Percentiles rank a stretch among this genome's conserved stretches.
Evolutionary conservation across 495 filamentous ascomycete genomes (phyloP).

Genomic region (Daldinia bambusicola): DNA sequence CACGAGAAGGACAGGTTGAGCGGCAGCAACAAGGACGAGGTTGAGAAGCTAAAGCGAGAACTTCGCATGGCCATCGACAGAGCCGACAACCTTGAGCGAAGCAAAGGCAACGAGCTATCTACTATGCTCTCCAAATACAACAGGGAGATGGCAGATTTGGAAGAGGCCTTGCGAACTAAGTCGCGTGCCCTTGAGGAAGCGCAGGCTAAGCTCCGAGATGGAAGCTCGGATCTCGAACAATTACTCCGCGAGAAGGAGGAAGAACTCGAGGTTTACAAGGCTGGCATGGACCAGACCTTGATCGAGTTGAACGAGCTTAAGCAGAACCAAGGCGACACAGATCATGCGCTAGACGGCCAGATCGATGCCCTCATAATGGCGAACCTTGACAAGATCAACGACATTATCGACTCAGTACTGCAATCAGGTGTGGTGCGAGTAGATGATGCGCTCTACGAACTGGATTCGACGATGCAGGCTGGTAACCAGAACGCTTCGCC

Average conservation of each 20-base stretch:
- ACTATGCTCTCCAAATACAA: constrained; percentile 95
- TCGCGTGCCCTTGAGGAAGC: constrained; percentile 87
- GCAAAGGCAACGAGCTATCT: constrained; percentile 93
- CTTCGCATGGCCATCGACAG: constrained; percentile 91
- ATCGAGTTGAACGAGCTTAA: constrained; percentile 88
- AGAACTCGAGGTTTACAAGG: constrained; percentile 95
- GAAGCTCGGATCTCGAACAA: constrained; percentile 84
- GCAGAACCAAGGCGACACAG: constrained; percentile 74
- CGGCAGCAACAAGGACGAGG: constrained; percentile 89
- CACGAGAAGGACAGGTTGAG: constrained; percentile 88
- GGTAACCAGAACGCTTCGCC: constrained; percentile 98
- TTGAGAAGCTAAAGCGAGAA: constrained; percentile 97
- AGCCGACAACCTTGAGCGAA: constrained; percentile 89
- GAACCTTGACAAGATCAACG: constrained; percentile 91
- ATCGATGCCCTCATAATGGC: constrained; percentile 87
- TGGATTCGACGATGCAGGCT: constrained; percentile 97
- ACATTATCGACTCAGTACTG: constrained; percentile 96
- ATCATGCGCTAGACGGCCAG: constrained; percentile 86
- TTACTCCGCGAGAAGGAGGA: constrained; percentile 92
- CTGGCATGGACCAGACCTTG: constrained; percentile 94
- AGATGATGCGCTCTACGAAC: constrained; percentile 95
- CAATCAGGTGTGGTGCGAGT: constrained; percentile 94
- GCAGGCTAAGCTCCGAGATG: constrained; percentile 77
- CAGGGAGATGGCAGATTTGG: constrained; percentile 93
- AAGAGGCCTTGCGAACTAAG: constrained; percentile 91